phyloP scores from a whole-genome alignment of 148 eudicot species.

The Oxyria digyna region DNA sequence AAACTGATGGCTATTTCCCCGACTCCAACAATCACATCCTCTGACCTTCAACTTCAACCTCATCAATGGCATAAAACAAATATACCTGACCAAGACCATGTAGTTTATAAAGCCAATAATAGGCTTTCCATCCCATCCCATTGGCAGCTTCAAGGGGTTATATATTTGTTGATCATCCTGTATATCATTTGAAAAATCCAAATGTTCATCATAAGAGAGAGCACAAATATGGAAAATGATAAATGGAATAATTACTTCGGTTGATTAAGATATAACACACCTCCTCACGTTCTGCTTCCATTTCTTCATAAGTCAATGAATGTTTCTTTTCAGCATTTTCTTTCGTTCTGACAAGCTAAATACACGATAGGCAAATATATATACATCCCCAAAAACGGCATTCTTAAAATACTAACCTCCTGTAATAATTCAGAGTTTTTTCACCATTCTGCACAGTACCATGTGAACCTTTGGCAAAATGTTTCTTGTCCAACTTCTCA shows the following conservation, averaged over 20 bases:
- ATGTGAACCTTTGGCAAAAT: conserved; percentile 54
- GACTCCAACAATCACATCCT: too few relatives aligned
- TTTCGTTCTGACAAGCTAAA: conserved; percentile 38
- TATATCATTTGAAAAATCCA: conserved; percentile 15
- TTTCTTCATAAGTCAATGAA: conserved; percentile 71
- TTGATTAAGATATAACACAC: conserved; percentile 14
- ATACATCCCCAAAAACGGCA: not conserved
- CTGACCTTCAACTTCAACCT: too few relatives aligned
- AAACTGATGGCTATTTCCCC: not conserved
- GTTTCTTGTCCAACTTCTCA: conserved; percentile 76
- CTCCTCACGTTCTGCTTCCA: conserved; percentile 67
- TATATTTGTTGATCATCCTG: conserved; percentile 94
- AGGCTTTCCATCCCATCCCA: conserved; percentile 99
- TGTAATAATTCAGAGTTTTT: conserved; percentile 60
- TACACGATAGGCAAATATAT: not conserved
- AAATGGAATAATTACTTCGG: not conserved
- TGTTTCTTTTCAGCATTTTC: conserved; percentile 93
- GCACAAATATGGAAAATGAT: not conserved
- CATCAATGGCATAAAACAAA: too few relatives aligned
- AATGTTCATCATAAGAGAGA: not conserved
- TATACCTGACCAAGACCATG: conserved; percentile 99
- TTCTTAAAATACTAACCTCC: conserved; percentile 50
- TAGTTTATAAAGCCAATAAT: conserved; percentile 97
- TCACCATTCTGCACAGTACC: conserved; percentile 46
- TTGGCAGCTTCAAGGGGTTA: conserved; percentile 92